phyloP scores from a whole-genome alignment of 257 asterid genomes.

The Solanum corneliomulleri region DNA sequence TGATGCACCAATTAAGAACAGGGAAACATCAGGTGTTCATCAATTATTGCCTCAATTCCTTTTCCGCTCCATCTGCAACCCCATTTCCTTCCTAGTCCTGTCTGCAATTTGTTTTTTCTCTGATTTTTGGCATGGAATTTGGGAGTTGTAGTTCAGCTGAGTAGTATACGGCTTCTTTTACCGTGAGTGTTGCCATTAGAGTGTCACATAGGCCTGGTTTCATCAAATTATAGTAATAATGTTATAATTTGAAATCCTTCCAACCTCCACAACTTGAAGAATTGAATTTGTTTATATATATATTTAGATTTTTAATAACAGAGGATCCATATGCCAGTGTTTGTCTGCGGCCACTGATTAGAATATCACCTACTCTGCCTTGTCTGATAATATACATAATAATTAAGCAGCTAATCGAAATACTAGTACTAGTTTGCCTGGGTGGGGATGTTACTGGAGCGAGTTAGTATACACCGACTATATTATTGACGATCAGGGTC shows the following conservation, averaged over 20 bases:
- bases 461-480: background rate
- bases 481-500: background rate
- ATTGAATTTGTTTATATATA: background rate
- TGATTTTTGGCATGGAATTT: too few relatives aligned
- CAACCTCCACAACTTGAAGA: background rate
- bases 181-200: conserved; percentile 8
- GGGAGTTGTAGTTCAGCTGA: background rate
- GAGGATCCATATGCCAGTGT: conserved; percentile 6
- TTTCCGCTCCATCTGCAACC: too few relatives aligned
- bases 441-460: background rate
- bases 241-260: background rate
- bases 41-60: too few relatives aligned
- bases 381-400: background rate
- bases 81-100: too few relatives aligned
- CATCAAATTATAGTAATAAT: background rate
- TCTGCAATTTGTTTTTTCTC: too few relatives aligned
- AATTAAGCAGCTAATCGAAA: background rate
- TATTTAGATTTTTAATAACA: background rate
- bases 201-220: conserved; percentile 17
- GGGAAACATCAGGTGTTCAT: too few relatives aligned
- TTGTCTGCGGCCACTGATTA: conserved; percentile 7
- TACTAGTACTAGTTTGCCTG: background rate
- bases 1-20: too few relatives aligned
- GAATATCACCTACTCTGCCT: conserved; percentile 12
- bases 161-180: conserved; percentile 8